These are phyloP conservation scores for Picochlorum sp. DNA, from an alignment of 139 green algal genomes.

Conservation along the genomic window DNA sequence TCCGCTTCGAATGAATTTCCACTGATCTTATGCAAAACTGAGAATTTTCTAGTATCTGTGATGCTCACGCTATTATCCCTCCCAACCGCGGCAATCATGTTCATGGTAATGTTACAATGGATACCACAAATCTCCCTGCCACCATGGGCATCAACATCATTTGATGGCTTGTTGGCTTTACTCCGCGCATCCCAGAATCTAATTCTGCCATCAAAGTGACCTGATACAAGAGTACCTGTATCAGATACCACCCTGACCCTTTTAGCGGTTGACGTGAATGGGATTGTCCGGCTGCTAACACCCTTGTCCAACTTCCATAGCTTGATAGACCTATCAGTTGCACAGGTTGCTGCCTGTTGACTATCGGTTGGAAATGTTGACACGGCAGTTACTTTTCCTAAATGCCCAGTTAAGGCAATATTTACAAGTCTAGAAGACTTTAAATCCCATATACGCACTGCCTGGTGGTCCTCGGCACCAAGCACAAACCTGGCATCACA, in stretches of 20 bases:
- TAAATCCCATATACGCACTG: conserved; percentile 51
- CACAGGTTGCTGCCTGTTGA: conserved; percentile 25
- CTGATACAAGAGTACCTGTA: neutral
- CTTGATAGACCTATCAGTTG: conserved; percentile 51
- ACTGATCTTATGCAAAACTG: neutral
- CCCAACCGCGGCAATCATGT: neutral
- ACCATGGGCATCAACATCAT: neutral
- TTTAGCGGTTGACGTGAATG: neutral
- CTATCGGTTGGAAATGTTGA: conserved; percentile 36
- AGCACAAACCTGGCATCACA: conserved; percentile 36
- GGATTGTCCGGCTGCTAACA: neutral
- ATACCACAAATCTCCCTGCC: neutral
- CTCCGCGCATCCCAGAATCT: conserved; percentile 1
- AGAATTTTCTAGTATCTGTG: neutral
- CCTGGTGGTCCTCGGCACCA: conserved; percentile 46
- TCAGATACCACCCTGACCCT: neutral
- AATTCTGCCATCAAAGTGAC: neutral
- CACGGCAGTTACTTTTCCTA: conserved; percentile 39
- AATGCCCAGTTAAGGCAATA: conserved; percentile 62
- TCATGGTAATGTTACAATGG: neutral
- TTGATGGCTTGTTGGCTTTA: neutral
- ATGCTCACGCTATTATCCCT: neutral
- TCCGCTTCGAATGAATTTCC: neutral
- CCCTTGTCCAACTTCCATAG: conserved; percentile 2
- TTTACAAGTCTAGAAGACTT: conserved; percentile 24